phyloP scores from a whole-genome alignment of 768 basidiomycete species.

The Gloeostereum incarnatum region DNA sequence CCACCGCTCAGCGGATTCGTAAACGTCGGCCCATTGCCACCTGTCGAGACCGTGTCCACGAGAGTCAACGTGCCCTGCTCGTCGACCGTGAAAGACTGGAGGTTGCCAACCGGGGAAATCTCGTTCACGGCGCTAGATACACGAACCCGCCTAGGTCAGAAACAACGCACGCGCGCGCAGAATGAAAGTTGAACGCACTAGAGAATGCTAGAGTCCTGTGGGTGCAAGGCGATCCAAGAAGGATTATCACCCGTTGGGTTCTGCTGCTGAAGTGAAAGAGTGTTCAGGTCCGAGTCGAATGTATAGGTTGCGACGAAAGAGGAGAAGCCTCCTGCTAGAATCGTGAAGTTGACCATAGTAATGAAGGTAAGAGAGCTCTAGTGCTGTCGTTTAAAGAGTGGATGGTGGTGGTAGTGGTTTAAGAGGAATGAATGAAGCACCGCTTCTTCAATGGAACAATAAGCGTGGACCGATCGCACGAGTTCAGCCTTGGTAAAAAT shows the following conservation, averaged over 20 bases:
- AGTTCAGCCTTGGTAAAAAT: too few species aligned
- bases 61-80: slow-evolving; percentile 34
- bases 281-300: slow-evolving; percentile 41
- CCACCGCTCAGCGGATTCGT: slow-evolving; percentile 41
- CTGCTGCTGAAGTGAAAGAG: slow-evolving; percentile 37
- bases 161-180: neutral
- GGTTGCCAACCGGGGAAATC: slow-evolving; percentile 25
- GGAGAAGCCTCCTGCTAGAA: slow-evolving; percentile 57
- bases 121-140: slow-evolving; percentile 51
- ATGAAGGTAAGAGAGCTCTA: too few species aligned
- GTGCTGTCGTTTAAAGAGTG: too few species aligned
- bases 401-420: too few species aligned
- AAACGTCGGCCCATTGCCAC: slow-evolving; percentile 44
- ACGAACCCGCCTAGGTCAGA: slow-evolving; percentile 4
- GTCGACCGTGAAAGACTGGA: slow-evolving; percentile 51
- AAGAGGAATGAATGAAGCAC: too few species aligned
- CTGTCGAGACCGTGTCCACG: slow-evolving; percentile 36
- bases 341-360: slow-evolving; percentile 67
- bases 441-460: too few species aligned
- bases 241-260: slow-evolving; percentile 41
- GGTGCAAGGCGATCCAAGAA: slow-evolving; percentile 54
- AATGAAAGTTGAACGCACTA: slow-evolving; percentile 34
- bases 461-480: too few species aligned
- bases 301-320: slow-evolving; percentile 51
- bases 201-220: slow-evolving; percentile 46